Evolutionary conservation across 768 basidiomycete species (phyloP).

Genomic region (Bullera alba): DNA sequence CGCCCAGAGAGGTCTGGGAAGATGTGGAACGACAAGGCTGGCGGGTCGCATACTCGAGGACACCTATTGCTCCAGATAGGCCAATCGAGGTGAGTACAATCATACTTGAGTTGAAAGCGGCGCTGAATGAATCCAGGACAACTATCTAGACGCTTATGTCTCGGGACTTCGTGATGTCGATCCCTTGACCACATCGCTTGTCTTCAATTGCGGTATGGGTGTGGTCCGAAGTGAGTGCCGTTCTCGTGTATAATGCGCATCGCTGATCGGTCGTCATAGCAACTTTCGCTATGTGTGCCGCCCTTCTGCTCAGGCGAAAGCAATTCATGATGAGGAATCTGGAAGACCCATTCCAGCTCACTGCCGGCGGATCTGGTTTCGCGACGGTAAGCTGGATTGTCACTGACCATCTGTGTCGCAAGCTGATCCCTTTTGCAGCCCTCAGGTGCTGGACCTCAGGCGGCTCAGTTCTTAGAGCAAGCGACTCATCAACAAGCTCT

Average conservation of each 20-base stretch:
- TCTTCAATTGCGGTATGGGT: slow-evolving; percentile 96
- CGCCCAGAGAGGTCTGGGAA: slow-evolving; percentile 79
- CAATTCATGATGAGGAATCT: slow-evolving; percentile 60
- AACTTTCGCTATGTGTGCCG: slow-evolving; percentile 96
- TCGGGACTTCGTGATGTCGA: slow-evolving; percentile 70
- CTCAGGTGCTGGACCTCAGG: slow-evolving; percentile 18
- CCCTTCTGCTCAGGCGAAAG: slow-evolving; percentile 73
- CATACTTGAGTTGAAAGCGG: too few relatives aligned
- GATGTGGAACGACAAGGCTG: slow-evolving; percentile 72
- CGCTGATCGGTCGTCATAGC: slow-evolving; percentile 47
- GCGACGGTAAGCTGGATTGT: slow-evolving; percentile 25
- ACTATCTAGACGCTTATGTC: slow-evolving; percentile 91
- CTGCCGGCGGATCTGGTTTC: slow-evolving; percentile 31
- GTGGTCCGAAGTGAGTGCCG: slow-evolving; percentile 62
- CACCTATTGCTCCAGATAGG: slow-evolving; percentile 88
- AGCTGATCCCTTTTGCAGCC: slow-evolving; percentile 3
- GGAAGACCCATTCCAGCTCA: slow-evolving; percentile 65
- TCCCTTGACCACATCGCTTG: slow-evolving; percentile 70
- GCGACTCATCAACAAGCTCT: slow-evolving; percentile 42
- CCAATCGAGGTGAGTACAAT: slow-evolving; percentile 78
- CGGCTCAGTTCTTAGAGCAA: slow-evolving; percentile 42
- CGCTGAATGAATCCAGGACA: slow-evolving; percentile 54
- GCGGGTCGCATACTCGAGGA: slow-evolving; percentile 92
- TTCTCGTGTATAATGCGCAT: background rate
- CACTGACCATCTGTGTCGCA: background rate